Percentiles rank a stretch among this genome's conserved stretches.
Evolutionary conservation across 441 rosid species (phyloP).

Genomic region (Cnidoscolus chayamansa): DNA sequence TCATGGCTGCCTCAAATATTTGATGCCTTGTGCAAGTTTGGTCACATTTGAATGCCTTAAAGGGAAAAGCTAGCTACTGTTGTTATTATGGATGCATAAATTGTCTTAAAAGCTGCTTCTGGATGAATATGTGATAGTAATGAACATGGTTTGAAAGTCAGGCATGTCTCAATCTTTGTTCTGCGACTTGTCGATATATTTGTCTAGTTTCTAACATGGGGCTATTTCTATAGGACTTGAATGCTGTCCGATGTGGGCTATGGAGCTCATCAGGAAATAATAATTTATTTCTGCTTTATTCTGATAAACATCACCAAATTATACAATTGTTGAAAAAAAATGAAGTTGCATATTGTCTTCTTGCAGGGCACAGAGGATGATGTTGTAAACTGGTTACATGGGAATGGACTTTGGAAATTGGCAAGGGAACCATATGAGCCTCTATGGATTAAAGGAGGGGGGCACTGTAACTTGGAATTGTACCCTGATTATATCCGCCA

Average conservation of each 20-base stretch:
- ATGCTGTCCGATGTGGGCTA: background rate
- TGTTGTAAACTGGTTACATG: conserved; percentile 94
- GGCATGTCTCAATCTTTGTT: background rate
- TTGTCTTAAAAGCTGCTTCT: background rate
- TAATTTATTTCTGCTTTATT: background rate
- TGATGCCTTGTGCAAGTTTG: background rate
- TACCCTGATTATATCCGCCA: conserved; percentile 89
- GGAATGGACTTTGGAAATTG: conserved; percentile 83
- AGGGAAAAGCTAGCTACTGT: too few relatives aligned
- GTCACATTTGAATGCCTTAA: background rate
- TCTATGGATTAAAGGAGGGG: conserved; percentile 98
- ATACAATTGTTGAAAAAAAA: background rate
- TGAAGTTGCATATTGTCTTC: conserved; percentile 11
- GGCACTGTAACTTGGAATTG: conserved; percentile 94
- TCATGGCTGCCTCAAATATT: background rate
- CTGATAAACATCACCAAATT: background rate
- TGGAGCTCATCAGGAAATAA: too few relatives aligned
- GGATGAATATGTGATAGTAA: background rate
- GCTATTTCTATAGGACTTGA: background rate
- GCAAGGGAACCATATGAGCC: conserved; percentile 89
- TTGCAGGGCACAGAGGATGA: conserved; percentile 93
- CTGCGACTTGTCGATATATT: too few relatives aligned
- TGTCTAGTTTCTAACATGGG: background rate
- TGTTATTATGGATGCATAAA: background rate
- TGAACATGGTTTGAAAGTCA: background rate